These are phyloP conservation scores for Acanthamoeba quina DNA, from an alignment of 208 protist genomes.

Conservation along the genomic window DNA sequence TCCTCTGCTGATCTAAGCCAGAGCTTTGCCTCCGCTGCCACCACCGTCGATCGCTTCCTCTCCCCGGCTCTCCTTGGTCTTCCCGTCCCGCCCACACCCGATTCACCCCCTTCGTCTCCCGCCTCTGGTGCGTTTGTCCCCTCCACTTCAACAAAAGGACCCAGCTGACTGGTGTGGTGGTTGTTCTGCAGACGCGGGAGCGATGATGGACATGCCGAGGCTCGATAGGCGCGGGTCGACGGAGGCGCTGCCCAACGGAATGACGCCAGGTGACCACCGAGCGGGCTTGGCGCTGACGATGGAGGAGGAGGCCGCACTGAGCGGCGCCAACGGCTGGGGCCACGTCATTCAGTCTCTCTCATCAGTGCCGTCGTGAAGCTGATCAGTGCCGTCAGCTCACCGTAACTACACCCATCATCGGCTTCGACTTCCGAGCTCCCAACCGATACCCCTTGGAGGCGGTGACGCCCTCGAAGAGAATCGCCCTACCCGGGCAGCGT, in stretches of 20 bases:
- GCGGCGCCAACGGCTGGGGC: background rate
- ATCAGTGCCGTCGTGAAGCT: background rate
- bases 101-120: background rate
- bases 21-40: background rate
- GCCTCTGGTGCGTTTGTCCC: background rate
- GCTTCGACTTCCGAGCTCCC: too few relatives aligned
- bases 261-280: background rate
- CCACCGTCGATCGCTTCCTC: conserved; percentile 19
- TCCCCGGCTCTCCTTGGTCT: background rate
- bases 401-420: too few relatives aligned
- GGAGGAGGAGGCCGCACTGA: background rate
- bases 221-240: background rate
- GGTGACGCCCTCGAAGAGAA: too few relatives aligned
- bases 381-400: background rate
- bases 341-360: background rate
- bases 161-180: background rate
- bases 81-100: background rate
- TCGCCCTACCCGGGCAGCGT: too few relatives aligned
- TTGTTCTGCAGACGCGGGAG: background rate
- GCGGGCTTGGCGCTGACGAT: background rate
- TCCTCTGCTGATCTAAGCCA: background rate
- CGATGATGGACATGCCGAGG: background rate
- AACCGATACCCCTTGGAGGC: too few relatives aligned
- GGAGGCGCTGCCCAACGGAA: background rate
- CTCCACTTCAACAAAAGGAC: background rate